phyloP scores from a whole-genome alignment of 2,329 filamentous ascomycete species.

The Fusarium sp. region DNA sequence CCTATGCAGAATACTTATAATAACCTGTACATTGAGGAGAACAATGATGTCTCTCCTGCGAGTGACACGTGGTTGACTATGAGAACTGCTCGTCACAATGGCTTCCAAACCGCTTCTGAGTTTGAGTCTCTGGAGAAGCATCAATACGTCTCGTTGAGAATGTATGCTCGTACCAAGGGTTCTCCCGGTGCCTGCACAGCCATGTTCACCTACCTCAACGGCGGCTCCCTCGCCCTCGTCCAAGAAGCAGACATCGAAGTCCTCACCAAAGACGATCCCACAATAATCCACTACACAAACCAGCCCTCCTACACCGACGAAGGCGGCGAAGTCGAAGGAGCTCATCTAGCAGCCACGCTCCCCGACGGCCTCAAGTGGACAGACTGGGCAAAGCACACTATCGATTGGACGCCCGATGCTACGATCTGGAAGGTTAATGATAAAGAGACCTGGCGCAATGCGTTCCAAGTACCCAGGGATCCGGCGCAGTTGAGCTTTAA shows the following conservation, averaged over 20 bases:
- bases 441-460: slow-evolving; percentile 57
- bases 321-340: slow-evolving; percentile 55
- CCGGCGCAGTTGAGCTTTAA: slow-evolving; percentile 63
- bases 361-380: slow-evolving; percentile 57
- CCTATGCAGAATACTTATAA: slow-evolving; percentile 51
- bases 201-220: slow-evolving; percentile 60
- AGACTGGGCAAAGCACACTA: slow-evolving; percentile 65
- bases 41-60: slow-evolving; percentile 42
- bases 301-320: slow-evolving; percentile 61
- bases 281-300: slow-evolving; percentile 65
- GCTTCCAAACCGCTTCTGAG: slow-evolving; percentile 58
- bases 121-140: slow-evolving; percentile 51
- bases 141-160: slow-evolving; percentile 52
- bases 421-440: slow-evolving; percentile 66
- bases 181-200: slow-evolving; percentile 59
- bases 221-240: slow-evolving; percentile 47
- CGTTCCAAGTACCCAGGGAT: slow-evolving; percentile 64
- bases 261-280: slow-evolving; percentile 54
- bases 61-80: slow-evolving; percentile 57
- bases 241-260: slow-evolving; percentile 64
- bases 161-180: slow-evolving; percentile 59
- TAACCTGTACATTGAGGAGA: slow-evolving; percentile 57
- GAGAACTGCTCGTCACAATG: slow-evolving; percentile 53
- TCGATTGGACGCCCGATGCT: slow-evolving; percentile 66
- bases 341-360: slow-evolving; percentile 56